Evolutionary conservation across 495 filamentous ascomycete genomes (phyloP).

Genomic region (Penicillium paradoxum): DNA sequence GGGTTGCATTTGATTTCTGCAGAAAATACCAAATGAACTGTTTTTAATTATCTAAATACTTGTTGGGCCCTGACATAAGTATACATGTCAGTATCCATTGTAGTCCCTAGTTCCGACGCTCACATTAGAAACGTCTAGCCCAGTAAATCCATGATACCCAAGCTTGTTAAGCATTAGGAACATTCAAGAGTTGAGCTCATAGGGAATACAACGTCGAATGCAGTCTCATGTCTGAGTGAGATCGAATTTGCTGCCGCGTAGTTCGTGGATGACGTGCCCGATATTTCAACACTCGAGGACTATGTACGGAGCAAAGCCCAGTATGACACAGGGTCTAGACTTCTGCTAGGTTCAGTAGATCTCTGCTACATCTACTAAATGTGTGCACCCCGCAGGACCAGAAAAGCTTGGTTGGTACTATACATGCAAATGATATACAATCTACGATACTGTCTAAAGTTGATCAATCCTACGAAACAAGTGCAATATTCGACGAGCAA

Average conservation of each 20-base stretch:
- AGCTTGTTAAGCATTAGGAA: neutral
- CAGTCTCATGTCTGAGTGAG: no score
- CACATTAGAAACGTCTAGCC: no score
- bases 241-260: no score
- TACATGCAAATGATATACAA: neutral
- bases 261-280: neutral
- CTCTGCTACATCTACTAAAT: neutral
- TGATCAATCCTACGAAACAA: neutral
- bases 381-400: neutral
- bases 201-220: no score
- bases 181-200: neutral
- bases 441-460: neutral
- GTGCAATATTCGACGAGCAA: conserved; percentile 1
- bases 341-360: neutral
- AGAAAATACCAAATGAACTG: no score
- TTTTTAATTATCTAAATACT: no score
- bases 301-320: neutral
- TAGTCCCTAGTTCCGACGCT: no score
- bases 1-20: no score
- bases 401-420: neutral
- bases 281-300: neutral
- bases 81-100: no score
- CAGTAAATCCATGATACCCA: no score
- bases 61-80: no score
- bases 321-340: neutral